Conservation (phyloP, 768 basidiomycete species). For the Hericium rajendrae region DNA sequence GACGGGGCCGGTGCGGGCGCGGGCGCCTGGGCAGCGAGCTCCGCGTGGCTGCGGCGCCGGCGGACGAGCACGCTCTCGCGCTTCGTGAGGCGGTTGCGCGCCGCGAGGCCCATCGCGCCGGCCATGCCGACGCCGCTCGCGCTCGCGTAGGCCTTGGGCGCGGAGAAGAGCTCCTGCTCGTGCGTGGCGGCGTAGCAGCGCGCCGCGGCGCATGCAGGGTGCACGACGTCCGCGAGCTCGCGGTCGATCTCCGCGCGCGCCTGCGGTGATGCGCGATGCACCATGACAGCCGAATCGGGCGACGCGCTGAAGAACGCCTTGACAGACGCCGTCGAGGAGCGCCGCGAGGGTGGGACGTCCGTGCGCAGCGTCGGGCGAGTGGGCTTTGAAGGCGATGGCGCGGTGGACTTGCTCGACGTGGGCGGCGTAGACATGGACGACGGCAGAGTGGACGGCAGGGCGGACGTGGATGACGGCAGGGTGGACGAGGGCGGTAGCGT, state of each 20-base stretch:
- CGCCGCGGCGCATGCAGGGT: conserved; percentile 58
- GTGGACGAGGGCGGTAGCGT: neutral
- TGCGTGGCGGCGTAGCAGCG: conserved; percentile 55
- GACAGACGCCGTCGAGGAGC: conserved; percentile 56
- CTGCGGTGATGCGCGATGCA: conserved; percentile 56
- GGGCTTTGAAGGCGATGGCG: conserved; percentile 1
- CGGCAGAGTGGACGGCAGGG: neutral
- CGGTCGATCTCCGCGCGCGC: conserved; percentile 68
- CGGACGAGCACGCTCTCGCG: conserved; percentile 66
- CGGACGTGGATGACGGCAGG: neutral
- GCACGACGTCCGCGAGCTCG: conserved; percentile 72
- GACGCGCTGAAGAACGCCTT: conserved; percentile 45
- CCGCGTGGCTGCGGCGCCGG: conserved; percentile 40
- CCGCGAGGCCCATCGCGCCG: conserved; percentile 47
- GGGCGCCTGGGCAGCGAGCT: conserved; percentile 2
- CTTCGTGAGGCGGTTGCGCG: conserved; percentile 46
- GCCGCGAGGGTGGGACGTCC: conserved; percentile 24
- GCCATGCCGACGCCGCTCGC: conserved; percentile 32
- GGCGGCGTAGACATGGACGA: neutral
- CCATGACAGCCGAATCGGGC: conserved; percentile 44
- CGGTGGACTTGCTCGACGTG: neutral
- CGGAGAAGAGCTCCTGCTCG: conserved; percentile 56
- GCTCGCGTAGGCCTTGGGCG: conserved; percentile 15
- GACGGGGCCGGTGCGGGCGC: neutral
- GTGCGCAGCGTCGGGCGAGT: conserved; percentile 3